Evolutionary conservation across 768 basidiomycete species (phyloP).

Genomic region (Jaapia argillacea): DNA sequence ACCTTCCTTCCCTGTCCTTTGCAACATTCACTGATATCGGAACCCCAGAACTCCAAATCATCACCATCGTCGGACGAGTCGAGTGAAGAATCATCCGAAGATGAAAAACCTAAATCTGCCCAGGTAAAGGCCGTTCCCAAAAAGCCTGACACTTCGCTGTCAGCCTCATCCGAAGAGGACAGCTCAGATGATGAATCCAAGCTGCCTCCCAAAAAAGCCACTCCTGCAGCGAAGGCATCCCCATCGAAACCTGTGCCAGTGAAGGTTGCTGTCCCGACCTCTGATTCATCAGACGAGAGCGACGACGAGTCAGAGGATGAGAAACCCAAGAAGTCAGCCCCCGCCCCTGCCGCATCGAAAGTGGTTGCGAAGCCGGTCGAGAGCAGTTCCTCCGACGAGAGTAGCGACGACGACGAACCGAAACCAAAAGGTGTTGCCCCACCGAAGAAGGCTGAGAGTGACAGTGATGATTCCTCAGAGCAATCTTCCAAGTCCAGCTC

Average conservation of each 20-base stretch:
- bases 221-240: conserved; percentile 23
- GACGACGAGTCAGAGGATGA: conserved; percentile 22
- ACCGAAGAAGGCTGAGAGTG: conserved; percentile 8
- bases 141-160: conserved; percentile 18
- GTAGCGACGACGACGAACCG: conserved; percentile 3
- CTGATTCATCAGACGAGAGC: conserved; percentile 22
- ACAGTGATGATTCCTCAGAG: conserved; percentile 8
- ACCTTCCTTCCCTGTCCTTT: too few relatives aligned
- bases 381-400: conserved; percentile 12
- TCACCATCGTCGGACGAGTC: conserved; percentile 12
- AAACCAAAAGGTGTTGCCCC: too few relatives aligned
- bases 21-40: too few relatives aligned
- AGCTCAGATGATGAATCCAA: conserved; percentile 2
- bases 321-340: conserved; percentile 13
- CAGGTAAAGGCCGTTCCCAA: conserved; percentile 17
- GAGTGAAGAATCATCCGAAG: conserved; percentile 22
- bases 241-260: conserved; percentile 10
- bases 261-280: conserved; percentile 22
- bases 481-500: conserved; percentile 14
- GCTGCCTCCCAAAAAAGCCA: conserved; percentile 10
- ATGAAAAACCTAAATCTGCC: conserved; percentile 47
- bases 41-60: too few relatives aligned
- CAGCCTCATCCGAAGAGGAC: conserved; percentile 8
- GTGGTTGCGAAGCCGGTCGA: conserved; percentile 5
- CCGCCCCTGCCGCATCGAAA: conserved; percentile 4